Percentiles rank a stretch among this genome's conserved stretches.
These are phyloP conservation scores for Fusarium falciforme DNA, from an alignment of 2,329 filamentous ascomycete genomes.

Conservation along the genomic window DNA sequence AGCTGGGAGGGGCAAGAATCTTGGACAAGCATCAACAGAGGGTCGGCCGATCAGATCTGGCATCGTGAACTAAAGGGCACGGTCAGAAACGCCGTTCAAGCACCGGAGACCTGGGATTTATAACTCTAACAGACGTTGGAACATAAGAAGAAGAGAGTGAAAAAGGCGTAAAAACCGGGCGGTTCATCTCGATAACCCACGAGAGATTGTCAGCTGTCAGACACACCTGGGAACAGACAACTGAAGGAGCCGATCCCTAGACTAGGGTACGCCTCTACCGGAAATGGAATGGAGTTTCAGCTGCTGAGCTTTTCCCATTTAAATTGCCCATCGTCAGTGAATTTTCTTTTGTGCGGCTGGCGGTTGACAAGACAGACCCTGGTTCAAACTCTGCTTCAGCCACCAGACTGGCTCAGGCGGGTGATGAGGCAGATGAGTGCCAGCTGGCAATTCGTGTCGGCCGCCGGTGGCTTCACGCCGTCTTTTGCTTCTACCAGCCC, in stretches of 20 bases:
- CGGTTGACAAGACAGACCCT: not conserved
- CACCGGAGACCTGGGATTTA: not conserved
- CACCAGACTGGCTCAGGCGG: not conserved
- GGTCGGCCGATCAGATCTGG: not conserved
- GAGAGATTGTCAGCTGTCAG: not conserved
- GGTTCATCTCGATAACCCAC: not conserved
- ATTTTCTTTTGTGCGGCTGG: not conserved
- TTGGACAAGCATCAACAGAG: not conserved
- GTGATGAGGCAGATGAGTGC: not conserved
- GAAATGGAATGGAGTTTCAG: conserved; percentile 1
- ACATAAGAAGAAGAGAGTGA: not conserved
- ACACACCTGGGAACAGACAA: not conserved
- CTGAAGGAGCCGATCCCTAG: not conserved
- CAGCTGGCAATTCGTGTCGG: not conserved
- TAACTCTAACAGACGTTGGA: not conserved
- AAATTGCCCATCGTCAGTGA: not conserved
- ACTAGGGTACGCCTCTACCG: not conserved
- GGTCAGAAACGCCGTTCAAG: not conserved
- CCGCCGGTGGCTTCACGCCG: not conserved
- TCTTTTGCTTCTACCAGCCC: not conserved
- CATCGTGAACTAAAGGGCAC: not conserved
- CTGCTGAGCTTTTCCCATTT: not conserved
- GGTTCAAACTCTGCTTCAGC: not conserved
- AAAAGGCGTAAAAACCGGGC: not conserved
- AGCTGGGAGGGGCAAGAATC: not conserved